Conservation (phyloP, 768 basidiomycete genomes). For the Lactarius sanguifluus region DNA sequence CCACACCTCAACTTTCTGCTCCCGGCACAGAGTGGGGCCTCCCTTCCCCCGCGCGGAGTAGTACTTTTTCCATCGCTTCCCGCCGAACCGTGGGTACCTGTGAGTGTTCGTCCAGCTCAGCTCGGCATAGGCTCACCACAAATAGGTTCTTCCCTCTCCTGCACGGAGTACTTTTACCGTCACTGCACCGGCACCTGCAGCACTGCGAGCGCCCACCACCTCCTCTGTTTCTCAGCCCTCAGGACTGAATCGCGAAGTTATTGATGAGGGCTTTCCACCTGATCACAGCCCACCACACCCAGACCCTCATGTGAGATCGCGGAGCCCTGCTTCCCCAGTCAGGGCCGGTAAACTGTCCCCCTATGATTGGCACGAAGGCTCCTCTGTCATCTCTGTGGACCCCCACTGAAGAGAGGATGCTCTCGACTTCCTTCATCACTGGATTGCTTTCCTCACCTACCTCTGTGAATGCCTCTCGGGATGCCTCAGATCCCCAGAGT, state of each 20-base stretch:
- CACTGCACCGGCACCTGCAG: slow-evolving; percentile 1
- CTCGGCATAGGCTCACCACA: background rate
- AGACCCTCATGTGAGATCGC: slow-evolving; percentile 5
- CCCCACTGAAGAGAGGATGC: slow-evolving; percentile 55
- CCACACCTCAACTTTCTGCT: slow-evolving; percentile 31
- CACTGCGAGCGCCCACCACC: background rate
- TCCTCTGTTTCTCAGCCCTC: background rate
- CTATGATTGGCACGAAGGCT: slow-evolving; percentile 61
- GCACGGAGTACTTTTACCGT: slow-evolving; percentile 12
- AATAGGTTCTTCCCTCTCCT: slow-evolving; percentile 14
- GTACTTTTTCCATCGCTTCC: slow-evolving; percentile 9
- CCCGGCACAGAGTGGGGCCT: slow-evolving; percentile 34
- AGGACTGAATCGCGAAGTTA: background rate
- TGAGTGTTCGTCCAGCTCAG: background rate
- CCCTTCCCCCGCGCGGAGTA: slow-evolving; percentile 25
- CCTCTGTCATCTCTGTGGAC: slow-evolving; percentile 56
- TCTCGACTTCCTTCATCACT: slow-evolving; percentile 64
- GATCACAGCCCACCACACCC: background rate
- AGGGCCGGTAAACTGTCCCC: slow-evolving; percentile 35
- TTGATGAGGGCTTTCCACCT: background rate
- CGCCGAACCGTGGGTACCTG: slow-evolving; percentile 33
- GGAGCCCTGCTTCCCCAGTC: background rate
- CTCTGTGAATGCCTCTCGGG: slow-evolving; percentile 29
- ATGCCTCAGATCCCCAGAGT: slow-evolving; percentile 1
- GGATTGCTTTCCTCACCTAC: slow-evolving; percentile 41